Conservation (phyloP, 345 rosid genomes). For the Eucalyptus guilfoylei region DNA sequence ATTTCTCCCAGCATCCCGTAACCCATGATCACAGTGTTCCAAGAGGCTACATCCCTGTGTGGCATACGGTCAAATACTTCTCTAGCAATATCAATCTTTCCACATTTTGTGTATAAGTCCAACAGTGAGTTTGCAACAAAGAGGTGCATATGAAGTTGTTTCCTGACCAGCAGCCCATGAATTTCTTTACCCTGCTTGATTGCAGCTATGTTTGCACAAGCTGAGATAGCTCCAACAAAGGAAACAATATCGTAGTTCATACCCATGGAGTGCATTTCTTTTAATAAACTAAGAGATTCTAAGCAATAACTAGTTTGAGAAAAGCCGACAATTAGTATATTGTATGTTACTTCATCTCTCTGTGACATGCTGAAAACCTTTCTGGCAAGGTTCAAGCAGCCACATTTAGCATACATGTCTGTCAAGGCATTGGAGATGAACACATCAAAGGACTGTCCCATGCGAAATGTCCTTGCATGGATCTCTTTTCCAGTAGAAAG, state of each 20-base stretch:
- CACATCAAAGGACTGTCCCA: constrained; percentile 11
- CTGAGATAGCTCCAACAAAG: constrained; percentile 42
- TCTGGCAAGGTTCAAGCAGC: constrained; percentile 20
- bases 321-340: constrained; percentile 35
- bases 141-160: constrained; percentile 16
- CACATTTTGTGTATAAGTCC: constrained; percentile 34
- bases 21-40: constrained; percentile 39
- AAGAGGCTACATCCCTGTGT: constrained; percentile 27
- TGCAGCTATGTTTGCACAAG: constrained; percentile 39
- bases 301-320: constrained; percentile 33
- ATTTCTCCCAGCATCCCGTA: constrained; percentile 34
- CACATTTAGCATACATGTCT: constrained; percentile 41
- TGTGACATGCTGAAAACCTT: constrained; percentile 15
- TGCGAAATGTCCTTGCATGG: constrained; percentile 22
- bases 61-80: constrained; percentile 20
- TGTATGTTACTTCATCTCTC: constrained; percentile 49
- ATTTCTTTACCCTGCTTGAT: constrained; percentile 35
- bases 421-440: constrained; percentile 32
- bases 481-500: constrained; percentile 30
- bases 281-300: constrained; percentile 36
- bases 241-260: constrained; percentile 47
- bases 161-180: constrained; percentile 27
- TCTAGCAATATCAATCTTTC: constrained; percentile 24
- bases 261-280: constrained; percentile 31
- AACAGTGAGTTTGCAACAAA: constrained; percentile 38